Evolutionary conservation across 1,284 basidiomycete genomes (phyloP).

Genomic region (Boletus sp.): DNA sequence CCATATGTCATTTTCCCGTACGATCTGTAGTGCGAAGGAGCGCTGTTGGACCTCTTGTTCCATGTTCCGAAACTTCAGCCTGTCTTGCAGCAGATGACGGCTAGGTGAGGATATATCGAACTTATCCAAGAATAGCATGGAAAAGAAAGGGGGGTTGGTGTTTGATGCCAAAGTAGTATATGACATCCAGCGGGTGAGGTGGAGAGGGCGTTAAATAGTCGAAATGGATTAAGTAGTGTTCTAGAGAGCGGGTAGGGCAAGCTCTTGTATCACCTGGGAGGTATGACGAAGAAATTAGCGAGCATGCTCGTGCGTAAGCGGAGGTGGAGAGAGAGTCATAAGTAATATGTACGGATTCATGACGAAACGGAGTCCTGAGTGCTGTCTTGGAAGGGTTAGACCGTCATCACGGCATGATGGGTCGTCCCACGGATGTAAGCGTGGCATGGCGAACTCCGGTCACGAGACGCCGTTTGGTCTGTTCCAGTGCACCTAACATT

Average conservation of each 20-base stretch:
- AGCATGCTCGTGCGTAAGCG: conserved; percentile 22
- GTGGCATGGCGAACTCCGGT: conserved; percentile 13
- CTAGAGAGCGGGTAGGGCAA: conserved; percentile 32
- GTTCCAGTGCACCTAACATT: conserved; percentile 7
- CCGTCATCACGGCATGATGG: conserved; percentile 31
- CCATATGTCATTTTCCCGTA: conserved; percentile 37
- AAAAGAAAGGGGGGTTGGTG: conserved; percentile 36
- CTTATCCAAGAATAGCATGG: conserved; percentile 36
- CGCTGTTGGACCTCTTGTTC: conserved; percentile 42
- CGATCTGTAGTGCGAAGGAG: conserved; percentile 41
- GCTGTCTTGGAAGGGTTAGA: conserved; percentile 26
- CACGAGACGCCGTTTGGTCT: conserved; percentile 19
- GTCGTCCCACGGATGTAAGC: conserved; percentile 28
- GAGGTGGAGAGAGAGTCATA: conserved; percentile 18
- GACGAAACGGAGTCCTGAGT: conserved; percentile 29
- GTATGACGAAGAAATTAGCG: conserved; percentile 30
- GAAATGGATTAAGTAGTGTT: conserved; percentile 35
- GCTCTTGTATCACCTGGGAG: conserved; percentile 36
- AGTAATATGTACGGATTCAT: conserved; percentile 29
- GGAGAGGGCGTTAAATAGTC: conserved; percentile 30
- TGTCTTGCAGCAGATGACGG: conserved; percentile 33
- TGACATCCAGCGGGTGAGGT: conserved; percentile 36
- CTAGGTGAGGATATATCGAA: conserved; percentile 43
- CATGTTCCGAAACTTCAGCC: conserved; percentile 25
- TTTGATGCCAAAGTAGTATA: conserved; percentile 27